phyloP scores from a whole-genome alignment of 2,329 filamentous ascomycete genomes.

The Fusarium graminum region DNA sequence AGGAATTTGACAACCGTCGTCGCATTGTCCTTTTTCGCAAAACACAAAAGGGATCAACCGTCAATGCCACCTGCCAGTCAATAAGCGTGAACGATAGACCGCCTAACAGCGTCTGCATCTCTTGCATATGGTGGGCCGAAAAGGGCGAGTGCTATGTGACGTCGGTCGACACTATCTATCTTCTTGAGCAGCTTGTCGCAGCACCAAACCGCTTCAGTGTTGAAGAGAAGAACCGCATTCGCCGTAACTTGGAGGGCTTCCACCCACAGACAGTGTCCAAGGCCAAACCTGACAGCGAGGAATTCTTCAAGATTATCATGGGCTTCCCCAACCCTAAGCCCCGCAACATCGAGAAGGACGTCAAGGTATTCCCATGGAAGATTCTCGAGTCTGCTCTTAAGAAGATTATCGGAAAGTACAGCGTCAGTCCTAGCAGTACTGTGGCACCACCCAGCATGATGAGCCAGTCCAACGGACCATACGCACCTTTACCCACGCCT shows the following conservation, averaged over 20 bases:
- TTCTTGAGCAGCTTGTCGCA: conserved; percentile 91
- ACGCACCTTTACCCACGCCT: conserved; percentile 62
- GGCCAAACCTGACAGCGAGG: conserved; percentile 89
- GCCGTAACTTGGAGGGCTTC: conserved; percentile 95
- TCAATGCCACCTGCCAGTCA: conserved; percentile 83
- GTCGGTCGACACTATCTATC: conserved; percentile 94
- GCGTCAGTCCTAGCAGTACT: conserved; percentile 61
- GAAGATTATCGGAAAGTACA: conserved; percentile 99
- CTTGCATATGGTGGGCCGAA: conserved; percentile 97
- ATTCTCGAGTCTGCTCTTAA: conserved; percentile 87
- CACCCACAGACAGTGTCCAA: conserved; percentile 94
- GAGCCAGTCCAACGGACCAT: conserved; percentile 57
- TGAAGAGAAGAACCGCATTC: conserved; percentile 98
- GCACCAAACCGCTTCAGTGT: conserved; percentile 84
- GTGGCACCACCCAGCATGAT: conserved; percentile 58
- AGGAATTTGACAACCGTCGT: conserved; percentile 83
- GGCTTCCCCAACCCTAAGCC: conserved; percentile 95
- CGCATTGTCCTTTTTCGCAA: conserved; percentile 91
- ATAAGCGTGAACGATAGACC: conserved; percentile 83
- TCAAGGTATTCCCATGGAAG: conserved; percentile 99
- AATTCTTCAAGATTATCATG: conserved; percentile 99
- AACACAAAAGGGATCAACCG: conserved; percentile 82
- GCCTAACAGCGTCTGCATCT: conserved; percentile 90
- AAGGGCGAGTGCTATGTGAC: conserved; percentile 93
- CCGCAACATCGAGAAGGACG: conserved; percentile 97